These are phyloP conservation scores for Eimeria tenella DNA, from an alignment of 169 alveolate species.

Conservation along the genomic window DNA sequence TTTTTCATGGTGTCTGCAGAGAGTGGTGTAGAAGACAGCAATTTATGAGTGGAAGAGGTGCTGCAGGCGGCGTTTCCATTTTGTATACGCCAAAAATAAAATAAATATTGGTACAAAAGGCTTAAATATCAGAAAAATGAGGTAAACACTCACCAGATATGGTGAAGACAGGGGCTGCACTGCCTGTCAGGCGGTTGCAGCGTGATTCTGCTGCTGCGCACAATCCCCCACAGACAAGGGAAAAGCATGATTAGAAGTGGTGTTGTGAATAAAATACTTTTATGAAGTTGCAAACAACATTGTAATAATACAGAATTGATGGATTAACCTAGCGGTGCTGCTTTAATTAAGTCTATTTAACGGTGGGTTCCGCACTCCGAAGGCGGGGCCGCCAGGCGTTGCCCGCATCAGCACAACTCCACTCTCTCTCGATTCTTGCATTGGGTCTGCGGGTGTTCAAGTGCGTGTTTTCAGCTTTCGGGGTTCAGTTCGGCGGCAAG, in stretches of 20 bases:
- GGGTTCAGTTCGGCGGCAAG: constrained; percentile 27
- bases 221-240: constrained; percentile 21
- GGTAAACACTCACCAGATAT: background rate
- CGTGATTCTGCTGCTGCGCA: background rate
- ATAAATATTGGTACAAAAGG: too few species aligned
- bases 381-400: constrained; percentile 37
- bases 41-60: too few species aligned
- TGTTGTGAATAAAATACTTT: background rate
- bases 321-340: background rate
- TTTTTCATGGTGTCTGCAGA: too few species aligned
- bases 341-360: background rate
- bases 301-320: background rate
- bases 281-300: background rate
- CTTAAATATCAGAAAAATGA: background rate
- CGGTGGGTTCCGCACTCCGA: background rate
- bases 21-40: too few species aligned
- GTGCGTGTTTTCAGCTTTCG: background rate
- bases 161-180: background rate
- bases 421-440: constrained; percentile 25
- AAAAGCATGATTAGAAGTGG: background rate
- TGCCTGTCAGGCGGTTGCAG: background rate
- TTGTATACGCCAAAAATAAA: too few species aligned
- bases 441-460: constrained; percentile 28
- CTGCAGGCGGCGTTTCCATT: too few species aligned
- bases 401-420: background rate